phyloP scores from a whole-genome alignment of 2,329 filamentous ascomycete genomes.

The Fusarium setosum region DNA sequence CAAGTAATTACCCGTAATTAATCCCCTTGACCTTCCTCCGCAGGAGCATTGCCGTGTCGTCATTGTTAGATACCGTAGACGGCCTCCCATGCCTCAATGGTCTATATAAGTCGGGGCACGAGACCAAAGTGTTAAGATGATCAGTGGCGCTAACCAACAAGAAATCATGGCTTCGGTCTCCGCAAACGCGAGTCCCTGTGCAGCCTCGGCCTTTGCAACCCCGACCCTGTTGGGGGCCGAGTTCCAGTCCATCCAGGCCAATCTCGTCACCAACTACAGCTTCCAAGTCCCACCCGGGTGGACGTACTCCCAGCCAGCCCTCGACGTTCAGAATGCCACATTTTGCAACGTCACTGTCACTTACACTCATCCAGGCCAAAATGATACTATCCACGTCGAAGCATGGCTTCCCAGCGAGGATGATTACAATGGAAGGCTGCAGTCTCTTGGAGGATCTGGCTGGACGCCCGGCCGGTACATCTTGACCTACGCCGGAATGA shows the following conservation, averaged over 20 bases:
- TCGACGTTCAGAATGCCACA: conserved; percentile 10
- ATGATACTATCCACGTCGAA: neutral
- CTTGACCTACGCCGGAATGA: conserved; percentile 26
- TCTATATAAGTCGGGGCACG: neutral
- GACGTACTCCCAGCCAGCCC: conserved; percentile 22
- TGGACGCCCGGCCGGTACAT: conserved; percentile 39
- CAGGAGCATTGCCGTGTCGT: too few species aligned
- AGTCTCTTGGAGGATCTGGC: conserved; percentile 47
- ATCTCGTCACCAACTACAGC: conserved; percentile 17
- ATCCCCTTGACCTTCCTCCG: too few species aligned
- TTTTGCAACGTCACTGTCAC: neutral
- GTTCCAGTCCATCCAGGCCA: conserved; percentile 10
- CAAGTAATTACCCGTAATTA: too few species aligned
- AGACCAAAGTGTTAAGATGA: neutral
- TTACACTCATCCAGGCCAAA: neutral
- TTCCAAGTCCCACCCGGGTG: conserved; percentile 17
- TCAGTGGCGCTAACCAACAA: neutral
- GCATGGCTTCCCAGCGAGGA: conserved; percentile 36
- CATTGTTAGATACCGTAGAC: neutral
- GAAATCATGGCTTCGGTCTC: neutral
- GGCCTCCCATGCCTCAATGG: neutral
- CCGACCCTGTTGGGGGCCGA: neutral
- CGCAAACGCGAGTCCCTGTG: neutral
- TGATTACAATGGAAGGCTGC: conserved; percentile 47
- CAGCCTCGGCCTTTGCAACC: neutral